A percentile compares a stretch with the other conserved stretches of the same genome.
Evolutionary conservation across 768 basidiomycete species (phyloP).

Genomic region (Heimioporus sp.): DNA sequence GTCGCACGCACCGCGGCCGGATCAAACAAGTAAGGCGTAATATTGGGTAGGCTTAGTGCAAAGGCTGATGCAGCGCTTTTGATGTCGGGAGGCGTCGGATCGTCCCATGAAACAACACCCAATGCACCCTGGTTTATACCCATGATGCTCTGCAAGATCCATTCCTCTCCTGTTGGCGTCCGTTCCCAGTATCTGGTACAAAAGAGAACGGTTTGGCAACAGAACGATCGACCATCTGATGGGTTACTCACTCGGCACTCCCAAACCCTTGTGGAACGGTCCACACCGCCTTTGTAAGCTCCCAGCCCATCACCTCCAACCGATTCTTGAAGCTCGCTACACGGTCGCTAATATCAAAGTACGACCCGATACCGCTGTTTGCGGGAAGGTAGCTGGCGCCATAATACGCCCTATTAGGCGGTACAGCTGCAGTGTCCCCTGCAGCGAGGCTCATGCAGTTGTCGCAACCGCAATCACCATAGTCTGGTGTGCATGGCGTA

Average conservation of each 20-base stretch:
- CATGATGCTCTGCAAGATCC: constrained; percentile 61
- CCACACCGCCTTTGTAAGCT: constrained; percentile 69
- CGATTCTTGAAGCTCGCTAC: constrained; percentile 66
- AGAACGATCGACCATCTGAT: neutral
- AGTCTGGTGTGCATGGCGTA: constrained; percentile 61
- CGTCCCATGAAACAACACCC: constrained; percentile 50
- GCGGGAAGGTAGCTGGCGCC: constrained; percentile 18
- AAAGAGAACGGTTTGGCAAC: neutral
- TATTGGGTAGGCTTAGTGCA: constrained; percentile 42
- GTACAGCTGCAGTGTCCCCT: constrained; percentile 38
- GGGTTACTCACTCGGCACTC: constrained; percentile 28
- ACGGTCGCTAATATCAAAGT: constrained; percentile 65
- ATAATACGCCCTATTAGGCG: constrained; percentile 21
- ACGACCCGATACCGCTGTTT: constrained; percentile 34
- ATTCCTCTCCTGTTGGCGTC: constrained; percentile 67
- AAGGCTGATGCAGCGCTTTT: constrained; percentile 50
- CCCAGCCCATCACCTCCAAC: constrained; percentile 63
- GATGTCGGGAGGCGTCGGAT: constrained; percentile 53
- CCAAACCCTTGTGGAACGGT: constrained; percentile 81
- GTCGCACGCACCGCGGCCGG: constrained; percentile 40
- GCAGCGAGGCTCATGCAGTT: constrained; percentile 48
- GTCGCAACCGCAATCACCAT: constrained; percentile 75
- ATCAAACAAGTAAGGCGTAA: constrained; percentile 47
- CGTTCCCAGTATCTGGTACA: constrained; percentile 55
- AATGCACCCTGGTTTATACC: constrained; percentile 70